Conservation (phyloP, 257 asterid genomes). For the Forsythia viridissima region DNA sequence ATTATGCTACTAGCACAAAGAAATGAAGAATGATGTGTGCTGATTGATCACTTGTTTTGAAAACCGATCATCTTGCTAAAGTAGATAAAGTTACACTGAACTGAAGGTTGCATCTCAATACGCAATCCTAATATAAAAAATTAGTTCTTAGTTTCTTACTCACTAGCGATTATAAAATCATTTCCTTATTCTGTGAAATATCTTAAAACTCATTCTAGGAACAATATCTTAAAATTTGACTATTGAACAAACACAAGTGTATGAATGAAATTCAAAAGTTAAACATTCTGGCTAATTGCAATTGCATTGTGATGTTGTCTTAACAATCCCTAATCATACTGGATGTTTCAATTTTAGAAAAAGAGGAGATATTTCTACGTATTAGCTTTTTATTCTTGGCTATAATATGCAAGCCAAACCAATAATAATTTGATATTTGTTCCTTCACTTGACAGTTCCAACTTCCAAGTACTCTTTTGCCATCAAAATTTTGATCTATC, state of each 20-base stretch:
- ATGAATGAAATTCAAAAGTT: background rate
- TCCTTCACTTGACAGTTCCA: background rate
- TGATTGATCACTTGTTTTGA: background rate
- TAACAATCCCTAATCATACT: background rate
- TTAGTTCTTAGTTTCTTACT: background rate
- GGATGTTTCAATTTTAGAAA: background rate
- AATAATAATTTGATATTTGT: background rate
- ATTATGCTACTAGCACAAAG: background rate
- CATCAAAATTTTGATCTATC: background rate
- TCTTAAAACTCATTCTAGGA: background rate
- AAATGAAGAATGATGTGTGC: background rate
- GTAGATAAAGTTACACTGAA: background rate
- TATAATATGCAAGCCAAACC: background rate
- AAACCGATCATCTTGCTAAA: background rate
- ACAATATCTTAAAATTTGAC: background rate
- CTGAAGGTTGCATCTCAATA: background rate
- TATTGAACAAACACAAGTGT: background rate
- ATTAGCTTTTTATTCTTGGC: background rate
- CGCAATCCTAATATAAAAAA: background rate
- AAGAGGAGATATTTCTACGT: background rate
- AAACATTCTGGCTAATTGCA: background rate
- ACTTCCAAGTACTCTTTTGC: background rate
- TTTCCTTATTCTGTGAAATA: background rate
- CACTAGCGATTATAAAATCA: background rate
- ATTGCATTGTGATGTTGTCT: background rate